phyloP scores from a whole-genome alignment of 768 basidiomycete species.

The Leucocoprinus leucothites region DNA sequence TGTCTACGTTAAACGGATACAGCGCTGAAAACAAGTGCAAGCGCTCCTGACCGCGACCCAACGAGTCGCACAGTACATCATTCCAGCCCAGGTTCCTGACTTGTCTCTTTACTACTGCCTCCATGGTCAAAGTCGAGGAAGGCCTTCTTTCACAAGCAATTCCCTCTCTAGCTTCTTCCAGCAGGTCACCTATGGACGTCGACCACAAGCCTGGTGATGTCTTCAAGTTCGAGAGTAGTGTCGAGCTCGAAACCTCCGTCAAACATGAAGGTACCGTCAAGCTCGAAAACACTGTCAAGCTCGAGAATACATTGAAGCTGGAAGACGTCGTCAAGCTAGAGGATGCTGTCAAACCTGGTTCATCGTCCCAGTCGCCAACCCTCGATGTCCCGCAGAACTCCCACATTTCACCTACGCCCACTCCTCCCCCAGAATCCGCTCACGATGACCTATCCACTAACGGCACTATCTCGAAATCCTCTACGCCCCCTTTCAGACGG shows the following conservation, averaged over 20 bases:
- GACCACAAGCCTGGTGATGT: slow-evolving; percentile 29
- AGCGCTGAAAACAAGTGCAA: neutral
- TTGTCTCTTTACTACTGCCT: slow-evolving; percentile 8
- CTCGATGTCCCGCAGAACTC: slow-evolving; percentile 29
- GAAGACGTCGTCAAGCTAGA: slow-evolving; percentile 18
- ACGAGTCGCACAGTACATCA: neutral
- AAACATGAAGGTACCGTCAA: neutral
- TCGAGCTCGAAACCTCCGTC: neutral
- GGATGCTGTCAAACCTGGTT: neutral
- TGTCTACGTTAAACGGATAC: neutral
- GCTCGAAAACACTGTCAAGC: neutral
- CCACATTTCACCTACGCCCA: slow-evolving; percentile 29
- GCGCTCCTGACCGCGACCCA: neutral
- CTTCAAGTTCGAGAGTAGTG: neutral
- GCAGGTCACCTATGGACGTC: slow-evolving; percentile 25
- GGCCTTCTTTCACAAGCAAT: slow-evolving; percentile 26
- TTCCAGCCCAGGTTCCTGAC: slow-evolving; percentile 1
- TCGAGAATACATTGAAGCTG: slow-evolving; percentile 17
- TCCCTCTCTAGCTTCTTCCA: slow-evolving; percentile 23
- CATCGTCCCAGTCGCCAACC: slow-evolving; percentile 34
- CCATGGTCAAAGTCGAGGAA: slow-evolving; percentile 16
- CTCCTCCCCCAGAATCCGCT: slow-evolving; percentile 24
- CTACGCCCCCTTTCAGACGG: slow-evolving; percentile 35
- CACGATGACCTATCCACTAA: slow-evolving; percentile 19
- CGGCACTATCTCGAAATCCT: slow-evolving; percentile 33